Evolutionary conservation across 2,329 filamentous ascomycete species (phyloP).

Genomic region (Cladophialophora carrionii): DNA sequence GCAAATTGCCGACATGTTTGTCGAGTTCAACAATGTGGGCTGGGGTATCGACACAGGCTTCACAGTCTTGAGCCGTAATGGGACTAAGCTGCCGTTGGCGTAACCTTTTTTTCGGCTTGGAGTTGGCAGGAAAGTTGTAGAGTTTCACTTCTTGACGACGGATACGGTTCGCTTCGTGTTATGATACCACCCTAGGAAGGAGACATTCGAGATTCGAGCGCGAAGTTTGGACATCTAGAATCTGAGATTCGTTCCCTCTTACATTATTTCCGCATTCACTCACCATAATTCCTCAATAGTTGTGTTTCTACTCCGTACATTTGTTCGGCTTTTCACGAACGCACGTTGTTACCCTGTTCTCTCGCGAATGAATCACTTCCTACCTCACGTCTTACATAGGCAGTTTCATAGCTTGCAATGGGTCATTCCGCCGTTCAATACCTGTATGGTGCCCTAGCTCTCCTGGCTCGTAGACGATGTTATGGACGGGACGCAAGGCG

Average conservation of each 20-base stretch:
- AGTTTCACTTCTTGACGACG: not conserved
- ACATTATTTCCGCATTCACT: not conserved
- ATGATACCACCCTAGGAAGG: not conserved
- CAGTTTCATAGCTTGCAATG: too few relatives aligned
- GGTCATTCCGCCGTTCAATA: too few relatives aligned
- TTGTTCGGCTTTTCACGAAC: too few relatives aligned
- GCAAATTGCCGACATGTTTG: constrained; percentile 24
- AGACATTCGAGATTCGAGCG: not conserved
- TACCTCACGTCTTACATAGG: too few relatives aligned
- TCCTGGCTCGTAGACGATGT: too few relatives aligned
- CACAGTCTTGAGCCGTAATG: constrained; percentile 21
- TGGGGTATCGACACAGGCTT: constrained; percentile 32
- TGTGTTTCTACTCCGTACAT: too few relatives aligned
- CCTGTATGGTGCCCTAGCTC: too few relatives aligned
- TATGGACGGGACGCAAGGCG: too few relatives aligned
- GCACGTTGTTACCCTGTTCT: too few relatives aligned
- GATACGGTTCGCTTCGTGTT: not conserved
- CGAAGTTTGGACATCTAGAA: not conserved
- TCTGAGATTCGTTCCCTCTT: not conserved
- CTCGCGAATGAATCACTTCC: too few relatives aligned
- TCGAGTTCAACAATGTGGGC: constrained; percentile 33
- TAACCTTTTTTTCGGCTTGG: constrained; percentile 5
- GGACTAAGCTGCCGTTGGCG: constrained; percentile 27
- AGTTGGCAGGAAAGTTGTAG: not conserved
- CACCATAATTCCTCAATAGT: too few relatives aligned